phyloP scores from a whole-genome alignment of 345 rosid genomes.

The Hevea brasiliensis region DNA sequence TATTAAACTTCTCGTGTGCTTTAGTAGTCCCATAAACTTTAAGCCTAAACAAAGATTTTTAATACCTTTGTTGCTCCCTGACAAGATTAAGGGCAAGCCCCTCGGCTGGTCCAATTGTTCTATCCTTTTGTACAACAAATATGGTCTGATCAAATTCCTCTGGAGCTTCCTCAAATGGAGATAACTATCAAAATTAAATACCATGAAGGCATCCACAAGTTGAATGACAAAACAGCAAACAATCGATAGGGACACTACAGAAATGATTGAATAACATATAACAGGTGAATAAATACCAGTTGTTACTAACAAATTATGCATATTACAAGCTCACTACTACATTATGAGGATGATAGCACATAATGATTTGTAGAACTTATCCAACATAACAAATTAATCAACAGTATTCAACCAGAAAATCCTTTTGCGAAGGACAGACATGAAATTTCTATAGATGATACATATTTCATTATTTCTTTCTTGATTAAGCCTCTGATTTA shows the following conservation, averaged over 20 bases:
- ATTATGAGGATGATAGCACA: not conserved
- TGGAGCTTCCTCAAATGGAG: constrained; percentile 78
- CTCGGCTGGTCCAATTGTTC: constrained; percentile 63
- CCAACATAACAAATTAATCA: not conserved
- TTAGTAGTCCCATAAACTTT: not conserved
- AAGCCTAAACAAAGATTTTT: not conserved
- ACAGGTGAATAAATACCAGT: not conserved
- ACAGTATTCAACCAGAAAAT: not conserved
- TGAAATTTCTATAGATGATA: not conserved
- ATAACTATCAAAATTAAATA: constrained; percentile 42
- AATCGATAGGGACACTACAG: not conserved
- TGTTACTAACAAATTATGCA: not conserved
- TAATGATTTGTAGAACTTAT: not conserved
- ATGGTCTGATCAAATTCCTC: constrained; percentile 94
- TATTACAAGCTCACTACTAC: not conserved
- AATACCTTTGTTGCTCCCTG: constrained; percentile 79
- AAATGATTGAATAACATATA: not conserved
- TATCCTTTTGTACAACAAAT: constrained; percentile 54
- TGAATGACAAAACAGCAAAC: not conserved
- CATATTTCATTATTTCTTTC: not conserved
- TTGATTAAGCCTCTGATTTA: not conserved
- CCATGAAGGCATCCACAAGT: constrained; percentile 8
- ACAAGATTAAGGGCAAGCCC: constrained; percentile 58
- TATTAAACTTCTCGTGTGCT: not conserved
- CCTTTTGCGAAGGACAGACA: not conserved